These are phyloP conservation scores for Silene coronaria DNA, from an alignment of 179 eudicot genomes.

Conservation along the genomic window DNA sequence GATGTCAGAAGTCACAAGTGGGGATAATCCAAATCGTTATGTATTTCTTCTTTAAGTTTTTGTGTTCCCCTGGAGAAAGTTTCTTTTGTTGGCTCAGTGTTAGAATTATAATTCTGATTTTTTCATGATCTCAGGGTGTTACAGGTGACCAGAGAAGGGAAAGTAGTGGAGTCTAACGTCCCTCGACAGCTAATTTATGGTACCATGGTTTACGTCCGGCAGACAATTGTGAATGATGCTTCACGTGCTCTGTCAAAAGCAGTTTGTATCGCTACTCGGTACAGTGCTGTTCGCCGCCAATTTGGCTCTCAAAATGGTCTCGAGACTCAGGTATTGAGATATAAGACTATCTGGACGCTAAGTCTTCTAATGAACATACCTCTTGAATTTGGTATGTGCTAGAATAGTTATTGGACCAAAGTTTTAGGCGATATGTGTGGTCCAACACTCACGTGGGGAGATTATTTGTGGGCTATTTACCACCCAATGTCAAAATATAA, in stretches of 20 bases:
- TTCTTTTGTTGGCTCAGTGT: not conserved
- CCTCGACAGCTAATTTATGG: conserved; percentile 92
- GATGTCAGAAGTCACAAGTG: too few species aligned
- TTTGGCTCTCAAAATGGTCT: conserved; percentile 83
- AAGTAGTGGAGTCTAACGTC: conserved; percentile 62
- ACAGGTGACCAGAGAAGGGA: conserved; percentile 89
- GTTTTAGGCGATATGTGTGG: too few species aligned
- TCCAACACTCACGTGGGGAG: too few species aligned
- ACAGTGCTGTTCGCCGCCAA: conserved; percentile 93
- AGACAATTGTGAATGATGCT: conserved; percentile 85
- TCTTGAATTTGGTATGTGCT: too few species aligned
- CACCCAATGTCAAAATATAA: too few species aligned
- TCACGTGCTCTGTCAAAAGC: conserved; percentile 82
- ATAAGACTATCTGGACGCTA: too few species aligned
- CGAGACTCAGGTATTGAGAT: conserved; percentile 71
- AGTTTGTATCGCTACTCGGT: conserved; percentile 90
- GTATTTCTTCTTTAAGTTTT: too few species aligned
- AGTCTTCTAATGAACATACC: too few species aligned
- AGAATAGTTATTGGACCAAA: too few species aligned
- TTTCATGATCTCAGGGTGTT: conserved; percentile 36
- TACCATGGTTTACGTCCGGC: conserved; percentile 87
- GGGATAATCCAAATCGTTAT: too few species aligned
- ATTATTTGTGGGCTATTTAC: too few species aligned
- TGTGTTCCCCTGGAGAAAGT: not conserved
- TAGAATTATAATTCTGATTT: conserved; percentile 12